Evolutionary conservation across 768 basidiomycete species (phyloP), one percentile per base, ranked within the genome.

Genomic region (Tulasnella sp.): DNA sequence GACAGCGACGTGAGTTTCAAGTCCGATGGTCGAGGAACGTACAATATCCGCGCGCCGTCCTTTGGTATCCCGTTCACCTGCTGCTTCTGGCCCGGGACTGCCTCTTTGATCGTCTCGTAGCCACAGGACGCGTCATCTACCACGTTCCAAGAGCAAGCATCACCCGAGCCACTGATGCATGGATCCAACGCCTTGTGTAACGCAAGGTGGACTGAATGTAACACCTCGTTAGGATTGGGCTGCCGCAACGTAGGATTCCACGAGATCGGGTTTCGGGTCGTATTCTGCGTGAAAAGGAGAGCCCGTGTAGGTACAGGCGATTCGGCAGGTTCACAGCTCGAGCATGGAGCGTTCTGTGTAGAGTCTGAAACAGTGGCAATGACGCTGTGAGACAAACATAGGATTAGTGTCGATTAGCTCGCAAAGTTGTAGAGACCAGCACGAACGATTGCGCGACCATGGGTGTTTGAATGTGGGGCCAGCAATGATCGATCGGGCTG

Each of bases 111-210:
- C 24, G 38, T 30, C 38, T 52, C 19, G 38, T 44, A 29, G 19
- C 32, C 27, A 42, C 21, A 21, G 21, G 27, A 43, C 3, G 38
- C 32, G 13, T 42, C 26, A 26, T 62, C 45, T 29, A 50, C 24
- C 17, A 58, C 10, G 17, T 38, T 48, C 54, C 58, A 59, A 17
- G 58, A 59, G 34, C 58, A 59, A 51, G 45, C 58, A 51, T 59
- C 58, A 10, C 4, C 58, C 5, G 32, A 50, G 19, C 58, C 58
- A 21, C 61, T 56, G 7, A 50, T 48, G 45, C 63, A 64, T 21
- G 63, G 63, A 61, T 64, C 63, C 27, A 64, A 54, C 13, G 63
- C 63, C 19, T 45, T 44, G 24, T 64, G 63, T 19, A 64, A 26
- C 3, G 63, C 60, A 4, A 59, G 45, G 21, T 64, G 63, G 21